Evolutionary conservation across 192 early-diverging fungal genomes (phyloP).

Genomic region (Spizellomyces sp.): DNA sequence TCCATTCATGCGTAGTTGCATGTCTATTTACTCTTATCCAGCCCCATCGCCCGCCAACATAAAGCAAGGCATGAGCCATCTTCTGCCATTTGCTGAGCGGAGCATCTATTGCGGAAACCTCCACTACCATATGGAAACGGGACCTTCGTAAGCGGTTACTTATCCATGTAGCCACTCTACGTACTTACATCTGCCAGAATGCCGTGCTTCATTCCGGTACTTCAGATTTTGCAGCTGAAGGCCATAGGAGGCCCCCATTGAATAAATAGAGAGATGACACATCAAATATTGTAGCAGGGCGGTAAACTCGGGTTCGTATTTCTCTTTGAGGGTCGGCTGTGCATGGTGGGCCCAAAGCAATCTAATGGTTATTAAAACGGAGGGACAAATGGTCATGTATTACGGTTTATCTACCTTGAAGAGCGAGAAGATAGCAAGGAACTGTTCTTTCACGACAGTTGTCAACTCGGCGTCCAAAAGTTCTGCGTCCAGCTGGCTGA

Average conservation of each 20-base stretch:
- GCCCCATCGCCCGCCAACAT: slow-evolving; percentile 73
- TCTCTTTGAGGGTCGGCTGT: slow-evolving; percentile 61
- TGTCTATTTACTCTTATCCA: slow-evolving; percentile 64
- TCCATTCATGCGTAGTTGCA: slow-evolving; percentile 72
- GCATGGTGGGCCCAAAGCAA: background rate
- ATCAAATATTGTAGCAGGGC: slow-evolving; percentile 67
- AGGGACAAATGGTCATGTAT: no score
- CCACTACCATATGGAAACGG: slow-evolving; percentile 39
- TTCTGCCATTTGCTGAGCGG: slow-evolving; percentile 62
- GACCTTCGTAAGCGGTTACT: background rate
- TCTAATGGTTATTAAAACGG: no score
- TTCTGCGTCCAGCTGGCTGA: slow-evolving; percentile 83
- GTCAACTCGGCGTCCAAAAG: slow-evolving; percentile 79
- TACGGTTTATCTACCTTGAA: slow-evolving; percentile 53
- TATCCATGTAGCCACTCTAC: no score
- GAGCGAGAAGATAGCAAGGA: slow-evolving; percentile 69
- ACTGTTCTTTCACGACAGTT: slow-evolving; percentile 75
- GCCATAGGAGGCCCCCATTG: slow-evolving; percentile 76
- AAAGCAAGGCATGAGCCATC: slow-evolving; percentile 59
- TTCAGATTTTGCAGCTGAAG: slow-evolving; percentile 81
- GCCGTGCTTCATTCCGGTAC: slow-evolving; percentile 71
- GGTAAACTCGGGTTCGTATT: slow-evolving; percentile 72
- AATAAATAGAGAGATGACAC: slow-evolving; percentile 74
- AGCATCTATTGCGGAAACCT: slow-evolving; percentile 60
- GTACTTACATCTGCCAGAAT: slow-evolving; percentile 57